These are phyloP conservation scores for Paecilomyces formosus DNA, from an alignment of 2,329 filamentous ascomycete species.

Conservation along the genomic window DNA sequence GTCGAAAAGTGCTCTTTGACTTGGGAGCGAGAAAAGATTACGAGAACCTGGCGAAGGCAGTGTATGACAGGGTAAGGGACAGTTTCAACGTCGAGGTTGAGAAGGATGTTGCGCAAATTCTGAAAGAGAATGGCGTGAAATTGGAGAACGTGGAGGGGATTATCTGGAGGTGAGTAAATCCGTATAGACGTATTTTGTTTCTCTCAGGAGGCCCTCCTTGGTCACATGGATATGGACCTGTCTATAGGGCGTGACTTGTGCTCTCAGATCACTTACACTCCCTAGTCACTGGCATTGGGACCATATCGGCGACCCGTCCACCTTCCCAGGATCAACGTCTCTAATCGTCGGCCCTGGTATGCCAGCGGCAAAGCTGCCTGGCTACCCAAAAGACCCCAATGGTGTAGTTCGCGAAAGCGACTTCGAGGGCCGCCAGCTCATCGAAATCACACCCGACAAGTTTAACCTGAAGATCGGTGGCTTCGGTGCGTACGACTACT, in stretches of 20 bases:
- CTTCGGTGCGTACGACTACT: conserved; percentile 35
- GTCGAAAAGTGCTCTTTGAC: conserved; percentile 26
- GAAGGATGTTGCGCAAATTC: conserved; percentile 11
- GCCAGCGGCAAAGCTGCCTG: conserved; percentile 1
- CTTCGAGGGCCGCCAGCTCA: conserved; percentile 2
- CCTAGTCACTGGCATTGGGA: conserved; percentile 13
- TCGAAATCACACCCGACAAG: neutral
- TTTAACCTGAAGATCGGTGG: conserved; percentile 5
- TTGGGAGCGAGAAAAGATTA: conserved; percentile 21
- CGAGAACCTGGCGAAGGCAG: conserved; percentile 4
- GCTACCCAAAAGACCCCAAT: conserved; percentile 1
- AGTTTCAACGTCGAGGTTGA: conserved; percentile 3
- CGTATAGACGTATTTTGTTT: no score
- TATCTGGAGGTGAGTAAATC: conserved; percentile 9
- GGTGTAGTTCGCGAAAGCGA: conserved; percentile 1
- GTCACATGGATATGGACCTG: no score
- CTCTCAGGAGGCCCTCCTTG: no score
- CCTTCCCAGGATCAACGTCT: conserved; percentile 5
- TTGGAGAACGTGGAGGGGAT: conserved; percentile 6
- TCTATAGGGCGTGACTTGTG: no score
- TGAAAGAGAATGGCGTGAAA: conserved; percentile 8
- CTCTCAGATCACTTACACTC: neutral
- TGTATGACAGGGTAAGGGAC: conserved; percentile 1
- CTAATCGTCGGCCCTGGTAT: conserved; percentile 7
- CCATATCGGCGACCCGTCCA: conserved; percentile 10